Conservation (phyloP, 2,329 filamentous ascomycete genomes). For the Cercospora beticola region DNA sequence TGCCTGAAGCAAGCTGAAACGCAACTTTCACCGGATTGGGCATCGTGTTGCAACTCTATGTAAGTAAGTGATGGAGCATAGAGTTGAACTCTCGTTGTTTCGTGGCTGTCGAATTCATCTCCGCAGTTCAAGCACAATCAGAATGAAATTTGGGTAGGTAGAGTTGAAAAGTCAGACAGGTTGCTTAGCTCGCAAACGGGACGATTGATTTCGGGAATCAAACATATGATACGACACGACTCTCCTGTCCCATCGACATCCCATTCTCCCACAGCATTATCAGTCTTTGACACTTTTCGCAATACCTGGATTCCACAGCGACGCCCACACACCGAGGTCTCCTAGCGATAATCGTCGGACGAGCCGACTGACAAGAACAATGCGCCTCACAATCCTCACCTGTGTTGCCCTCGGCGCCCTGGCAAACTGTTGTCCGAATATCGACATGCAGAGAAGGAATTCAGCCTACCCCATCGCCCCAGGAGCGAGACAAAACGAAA, state of each 20-base stretch:
- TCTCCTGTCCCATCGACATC: neutral
- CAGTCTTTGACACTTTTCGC: neutral
- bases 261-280: neutral
- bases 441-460: slow-evolving; percentile 4
- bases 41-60: neutral
- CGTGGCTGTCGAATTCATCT: neutral
- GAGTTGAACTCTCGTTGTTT: neutral
- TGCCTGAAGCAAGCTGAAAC: neutral
- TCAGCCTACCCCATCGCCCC: slow-evolving; percentile 8
- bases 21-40: neutral
- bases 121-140: neutral
- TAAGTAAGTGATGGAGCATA: neutral
- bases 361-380: neutral
- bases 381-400: slow-evolving; percentile 3
- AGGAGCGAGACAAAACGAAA: neutral
- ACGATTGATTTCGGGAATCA: neutral
- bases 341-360: neutral
- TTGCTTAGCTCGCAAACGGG: neutral
- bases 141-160: neutral
- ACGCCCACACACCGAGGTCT: neutral
- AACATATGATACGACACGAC: neutral
- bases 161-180: neutral
- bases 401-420: neutral
- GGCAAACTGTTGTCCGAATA: slow-evolving; percentile 2
- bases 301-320: neutral